phyloP scores from a whole-genome alignment of 495 filamentous ascomycete genomes.

The Talaromyces trachyspermus region DNA sequence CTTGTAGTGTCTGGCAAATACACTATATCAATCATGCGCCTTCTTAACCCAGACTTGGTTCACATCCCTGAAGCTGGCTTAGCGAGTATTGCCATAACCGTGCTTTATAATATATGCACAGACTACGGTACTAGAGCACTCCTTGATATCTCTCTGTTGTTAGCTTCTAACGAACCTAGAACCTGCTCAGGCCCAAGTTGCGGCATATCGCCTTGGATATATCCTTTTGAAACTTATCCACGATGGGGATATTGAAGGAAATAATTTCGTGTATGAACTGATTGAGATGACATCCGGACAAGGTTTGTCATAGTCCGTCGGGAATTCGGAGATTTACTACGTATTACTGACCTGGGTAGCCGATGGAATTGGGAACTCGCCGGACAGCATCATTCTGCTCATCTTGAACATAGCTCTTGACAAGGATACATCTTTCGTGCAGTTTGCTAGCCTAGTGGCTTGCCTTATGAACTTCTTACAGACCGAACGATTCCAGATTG shows the following conservation, averaged over 20 bases:
- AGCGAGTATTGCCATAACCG: constrained; percentile 61
- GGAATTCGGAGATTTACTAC: too few species aligned
- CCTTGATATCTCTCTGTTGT: neutral
- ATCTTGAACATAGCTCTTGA: constrained; percentile 26
- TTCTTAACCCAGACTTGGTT: constrained; percentile 40
- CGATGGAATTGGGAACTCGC: constrained; percentile 30
- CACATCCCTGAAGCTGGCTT: too few species aligned
- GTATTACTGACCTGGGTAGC: constrained; percentile 13
- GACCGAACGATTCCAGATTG: constrained; percentile 32
- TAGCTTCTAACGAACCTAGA: constrained; percentile 25
- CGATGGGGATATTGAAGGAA: constrained; percentile 25
- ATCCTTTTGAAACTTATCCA: constrained; percentile 32
- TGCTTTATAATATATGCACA: constrained; percentile 66
- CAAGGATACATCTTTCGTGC: constrained; percentile 17
- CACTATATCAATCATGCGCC: constrained; percentile 46
- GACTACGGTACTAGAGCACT: constrained; percentile 59
- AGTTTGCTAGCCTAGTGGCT: constrained; percentile 28
- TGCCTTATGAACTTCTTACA: constrained; percentile 29
- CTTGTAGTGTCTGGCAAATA: constrained; percentile 53
- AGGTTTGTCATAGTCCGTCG: constrained; percentile 22
- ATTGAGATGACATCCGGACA: constrained; percentile 35
- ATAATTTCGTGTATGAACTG: constrained; percentile 31
- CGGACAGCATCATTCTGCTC: constrained; percentile 33
- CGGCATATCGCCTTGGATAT: constrained; percentile 46
- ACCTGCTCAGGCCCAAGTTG: constrained; percentile 53